Evolutionary conservation across 768 basidiomycete species (phyloP).

Genomic region (Boletus huronensis): DNA sequence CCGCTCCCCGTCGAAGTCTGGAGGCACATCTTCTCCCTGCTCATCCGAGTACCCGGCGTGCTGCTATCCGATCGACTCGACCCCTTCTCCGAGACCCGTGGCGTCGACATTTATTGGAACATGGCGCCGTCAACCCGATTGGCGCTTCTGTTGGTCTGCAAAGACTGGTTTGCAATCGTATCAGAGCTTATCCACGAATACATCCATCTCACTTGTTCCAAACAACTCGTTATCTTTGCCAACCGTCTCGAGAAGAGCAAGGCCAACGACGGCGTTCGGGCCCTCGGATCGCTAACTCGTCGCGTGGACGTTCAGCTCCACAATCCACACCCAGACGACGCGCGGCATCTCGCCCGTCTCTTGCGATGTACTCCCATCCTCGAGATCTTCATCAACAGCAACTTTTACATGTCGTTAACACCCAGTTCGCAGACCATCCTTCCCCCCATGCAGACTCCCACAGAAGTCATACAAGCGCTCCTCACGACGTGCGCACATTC

Average conservation of each 20-base stretch:
- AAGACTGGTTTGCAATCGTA: constrained; percentile 36
- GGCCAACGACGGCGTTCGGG: constrained; percentile 17
- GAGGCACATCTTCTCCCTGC: constrained; percentile 36
- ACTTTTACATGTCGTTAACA: constrained; percentile 27
- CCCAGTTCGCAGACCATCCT: constrained; percentile 18
- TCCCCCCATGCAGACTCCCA: constrained; percentile 27
- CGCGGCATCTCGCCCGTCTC: constrained; percentile 33
- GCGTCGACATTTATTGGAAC: constrained; percentile 32
- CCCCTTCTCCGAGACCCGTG: constrained; percentile 36
- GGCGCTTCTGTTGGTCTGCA: constrained; percentile 36
- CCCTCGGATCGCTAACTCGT: constrained; percentile 38
- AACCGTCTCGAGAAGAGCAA: constrained; percentile 34
- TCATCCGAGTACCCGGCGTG: constrained; percentile 34
- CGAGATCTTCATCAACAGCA: constrained; percentile 41
- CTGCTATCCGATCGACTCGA: constrained; percentile 36
- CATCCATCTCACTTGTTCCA: constrained; percentile 34
- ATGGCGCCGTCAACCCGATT: constrained; percentile 27
- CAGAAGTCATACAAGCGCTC: constrained; percentile 35
- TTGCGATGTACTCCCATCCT: constrained; percentile 43
- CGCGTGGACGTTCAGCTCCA: constrained; percentile 42
- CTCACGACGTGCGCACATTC: constrained; percentile 30
- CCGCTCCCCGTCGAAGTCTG: constrained; percentile 38
- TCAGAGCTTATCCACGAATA: constrained; percentile 41
- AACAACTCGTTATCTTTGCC: constrained; percentile 35
- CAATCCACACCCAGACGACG: constrained; percentile 24